These are phyloP conservation scores for Heliosperma pusillum DNA, from an alignment of 148 eudicot species.

Conservation along the genomic window DNA sequence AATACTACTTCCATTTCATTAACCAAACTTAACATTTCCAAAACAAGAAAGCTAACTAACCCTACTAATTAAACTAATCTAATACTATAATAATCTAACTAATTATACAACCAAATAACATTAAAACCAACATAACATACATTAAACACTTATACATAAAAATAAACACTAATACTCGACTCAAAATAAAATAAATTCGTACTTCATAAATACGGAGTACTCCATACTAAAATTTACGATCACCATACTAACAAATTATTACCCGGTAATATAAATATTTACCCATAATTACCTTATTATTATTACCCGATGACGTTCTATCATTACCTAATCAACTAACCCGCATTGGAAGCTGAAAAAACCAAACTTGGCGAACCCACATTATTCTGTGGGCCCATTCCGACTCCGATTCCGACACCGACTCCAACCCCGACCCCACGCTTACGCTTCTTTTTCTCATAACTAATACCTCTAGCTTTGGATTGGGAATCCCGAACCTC, in stretches of 20 bases:
- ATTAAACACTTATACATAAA: too few species aligned
- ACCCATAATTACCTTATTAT: neutral
- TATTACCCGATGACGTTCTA: neutral
- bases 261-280: too few species aligned
- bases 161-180: too few species aligned
- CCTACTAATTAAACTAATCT: too few species aligned
- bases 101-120: neutral
- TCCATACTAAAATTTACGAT: neutral
- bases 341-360: neutral
- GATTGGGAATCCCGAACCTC: slow-evolving; percentile 57
- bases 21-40: neutral
- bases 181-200: too few species aligned
- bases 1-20: neutral
- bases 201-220: neutral
- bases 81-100: too few species aligned
- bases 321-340: neutral
- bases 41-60: neutral
- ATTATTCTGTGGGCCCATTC: neutral
- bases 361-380: neutral
- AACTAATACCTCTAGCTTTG: slow-evolving; percentile 56
- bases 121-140: neutral
- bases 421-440: slow-evolving; percentile 9
- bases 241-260: too few species aligned
- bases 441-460: slow-evolving; percentile 58
- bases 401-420: neutral